Evolutionary conservation across 495 filamentous ascomycete genomes (phyloP).

Genomic region (Patellaria atrata): DNA sequence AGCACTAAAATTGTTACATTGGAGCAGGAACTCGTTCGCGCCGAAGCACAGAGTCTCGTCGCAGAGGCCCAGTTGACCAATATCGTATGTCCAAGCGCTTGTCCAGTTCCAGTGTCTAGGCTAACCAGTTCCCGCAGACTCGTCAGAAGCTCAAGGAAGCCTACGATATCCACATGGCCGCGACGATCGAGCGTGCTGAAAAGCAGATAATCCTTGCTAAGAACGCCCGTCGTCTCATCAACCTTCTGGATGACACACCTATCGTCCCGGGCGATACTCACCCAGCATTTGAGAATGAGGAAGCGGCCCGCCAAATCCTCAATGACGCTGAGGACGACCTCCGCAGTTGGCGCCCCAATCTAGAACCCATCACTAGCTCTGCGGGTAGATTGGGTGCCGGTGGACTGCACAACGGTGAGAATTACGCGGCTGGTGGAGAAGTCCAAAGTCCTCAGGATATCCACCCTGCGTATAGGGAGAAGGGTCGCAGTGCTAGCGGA

Average conservation of each 20-base stretch:
- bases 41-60: slow-evolving; percentile 88
- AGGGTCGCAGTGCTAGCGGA: slow-evolving; percentile 16
- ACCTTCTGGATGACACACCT: slow-evolving; percentile 81
- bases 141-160: slow-evolving; percentile 88
- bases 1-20: slow-evolving; percentile 60
- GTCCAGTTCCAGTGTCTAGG: background rate
- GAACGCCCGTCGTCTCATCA: slow-evolving; percentile 71
- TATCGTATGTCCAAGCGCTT: slow-evolving; percentile 40
- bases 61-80: slow-evolving; percentile 96
- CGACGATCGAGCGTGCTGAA: slow-evolving; percentile 85
- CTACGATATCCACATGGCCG: slow-evolving; percentile 71
- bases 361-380: slow-evolving; percentile 37
- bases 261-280: slow-evolving; percentile 74
- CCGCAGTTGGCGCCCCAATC: slow-evolving; percentile 50
- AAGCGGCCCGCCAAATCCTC: slow-evolving; percentile 64
- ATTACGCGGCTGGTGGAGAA: slow-evolving; percentile 10
- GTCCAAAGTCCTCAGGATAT: slow-evolving; percentile 10
- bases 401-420: slow-evolving; percentile 16
- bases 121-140: slow-evolving; percentile 32
- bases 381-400: slow-evolving; percentile 25
- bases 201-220: slow-evolving; percentile 89
- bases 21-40: slow-evolving; percentile 90
- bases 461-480: slow-evolving; percentile 15
- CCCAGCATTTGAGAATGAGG: slow-evolving; percentile 45
- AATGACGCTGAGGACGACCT: slow-evolving; percentile 87